A percentile compares a stretch with the other conserved stretches of the same genome.
phyloP scores from a whole-genome alignment of 345 rosid species.

The Clarkia xantiana region DNA sequence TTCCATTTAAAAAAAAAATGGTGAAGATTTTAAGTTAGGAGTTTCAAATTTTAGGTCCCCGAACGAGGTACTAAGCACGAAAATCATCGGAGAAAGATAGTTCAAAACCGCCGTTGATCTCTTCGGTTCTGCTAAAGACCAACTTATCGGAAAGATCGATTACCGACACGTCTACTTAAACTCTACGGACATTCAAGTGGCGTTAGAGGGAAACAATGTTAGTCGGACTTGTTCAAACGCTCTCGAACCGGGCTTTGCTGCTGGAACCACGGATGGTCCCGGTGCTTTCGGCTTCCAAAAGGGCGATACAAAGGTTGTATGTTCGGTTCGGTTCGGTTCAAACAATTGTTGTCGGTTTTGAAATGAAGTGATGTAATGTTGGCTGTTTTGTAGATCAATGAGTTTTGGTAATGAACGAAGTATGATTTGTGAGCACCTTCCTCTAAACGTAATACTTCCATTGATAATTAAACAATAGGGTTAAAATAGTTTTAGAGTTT shows the following conservation, averaged over 20 bases:
- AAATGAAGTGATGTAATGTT: slow-evolving; percentile 12
- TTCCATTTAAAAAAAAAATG: no score
- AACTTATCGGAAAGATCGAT: slow-evolving; percentile 30
- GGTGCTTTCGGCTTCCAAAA: slow-evolving; percentile 46
- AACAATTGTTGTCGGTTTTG: no score
- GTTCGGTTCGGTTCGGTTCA: not conserved
- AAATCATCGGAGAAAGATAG: slow-evolving; percentile 43
- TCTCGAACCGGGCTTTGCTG: slow-evolving; percentile 47
- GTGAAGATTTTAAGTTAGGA: no score
- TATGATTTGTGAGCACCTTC: no score
- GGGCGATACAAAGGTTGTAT: slow-evolving; percentile 36
- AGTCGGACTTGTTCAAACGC: slow-evolving; percentile 39
- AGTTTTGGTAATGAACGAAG: no score
- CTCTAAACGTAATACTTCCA: no score
- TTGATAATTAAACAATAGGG: no score
- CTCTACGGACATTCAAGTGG: slow-evolving; percentile 34
- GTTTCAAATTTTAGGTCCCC: no score
- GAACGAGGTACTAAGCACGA: slow-evolving; percentile 37
- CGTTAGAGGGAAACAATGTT: slow-evolving; percentile 15
- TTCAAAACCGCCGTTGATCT: slow-evolving; percentile 24
- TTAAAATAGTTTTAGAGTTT: no score
- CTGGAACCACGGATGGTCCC: slow-evolving; percentile 54
- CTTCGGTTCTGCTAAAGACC: slow-evolving; percentile 22
- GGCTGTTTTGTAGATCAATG: slow-evolving; percentile 22
- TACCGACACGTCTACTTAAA: slow-evolving; percentile 32